phyloP scores from a whole-genome alignment of 176 grass and related monocot genomes.

The Hsuehochloa calcarea region DNA sequence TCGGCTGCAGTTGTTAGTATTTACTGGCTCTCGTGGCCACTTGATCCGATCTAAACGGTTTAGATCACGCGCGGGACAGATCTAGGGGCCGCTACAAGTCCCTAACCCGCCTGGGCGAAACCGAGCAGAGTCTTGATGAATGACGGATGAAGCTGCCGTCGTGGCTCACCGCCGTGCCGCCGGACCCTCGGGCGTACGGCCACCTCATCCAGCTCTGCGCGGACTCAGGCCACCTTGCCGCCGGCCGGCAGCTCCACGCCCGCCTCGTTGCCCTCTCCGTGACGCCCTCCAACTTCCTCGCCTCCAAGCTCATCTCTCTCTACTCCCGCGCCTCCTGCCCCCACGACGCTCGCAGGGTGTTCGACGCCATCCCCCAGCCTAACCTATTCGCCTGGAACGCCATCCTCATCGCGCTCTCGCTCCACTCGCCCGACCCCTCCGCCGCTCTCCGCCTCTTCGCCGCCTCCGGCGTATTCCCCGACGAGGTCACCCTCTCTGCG shows the following conservation, averaged over 20 bases:
- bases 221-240: constrained; percentile 37
- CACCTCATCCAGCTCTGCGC: constrained; percentile 60
- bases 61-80: neutral
- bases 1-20: neutral
- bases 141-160: constrained; percentile 47
- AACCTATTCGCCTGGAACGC: constrained; percentile 76
- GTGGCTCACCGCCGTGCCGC: constrained; percentile 38
- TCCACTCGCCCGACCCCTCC: constrained; percentile 49
- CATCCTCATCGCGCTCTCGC: constrained; percentile 60
- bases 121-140: neutral
- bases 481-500: constrained; percentile 56
- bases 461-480: constrained; percentile 40
- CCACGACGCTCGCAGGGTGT: constrained; percentile 53
- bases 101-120: neutral
- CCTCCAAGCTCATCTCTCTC: constrained; percentile 67
- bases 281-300: constrained; percentile 67
- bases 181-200: constrained; percentile 49
- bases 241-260: constrained; percentile 53
- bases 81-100: too few relatives aligned
- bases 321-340: constrained; percentile 52
- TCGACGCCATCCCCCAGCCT: constrained; percentile 53
- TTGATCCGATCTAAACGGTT: neutral
- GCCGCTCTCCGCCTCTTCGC: constrained; percentile 51
- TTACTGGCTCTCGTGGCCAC: neutral
- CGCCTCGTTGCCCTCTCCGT: constrained; percentile 47